Base-by-base conservation (phyloP, 2,329 filamentous ascomycete genomes). In the Rasamsonia emersonii region DNA sequence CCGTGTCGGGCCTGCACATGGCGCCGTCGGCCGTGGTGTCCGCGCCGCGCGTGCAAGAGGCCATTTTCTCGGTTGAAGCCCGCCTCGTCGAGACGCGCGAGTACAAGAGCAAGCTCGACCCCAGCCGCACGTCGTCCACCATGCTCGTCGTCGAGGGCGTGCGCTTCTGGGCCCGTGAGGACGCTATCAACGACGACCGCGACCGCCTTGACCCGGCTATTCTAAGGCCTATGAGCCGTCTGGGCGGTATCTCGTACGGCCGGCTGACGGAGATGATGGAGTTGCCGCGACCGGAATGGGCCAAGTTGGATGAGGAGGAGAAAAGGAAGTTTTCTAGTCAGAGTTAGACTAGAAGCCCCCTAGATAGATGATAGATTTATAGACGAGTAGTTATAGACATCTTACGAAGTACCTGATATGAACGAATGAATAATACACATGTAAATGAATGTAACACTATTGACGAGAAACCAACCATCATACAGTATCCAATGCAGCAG, bases 221-320 rank as follows among this genome's bases (percentile, higher is more conserved):
- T 8, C 59, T 93, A 34, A 71, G 71, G 36, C 83, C 86, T 0
- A 67, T 93, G 9, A 73, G 73, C 34, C 71, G 86, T 29, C 47
- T 93, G 9, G 86, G 86, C 10, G 86, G 86, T 3, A 91, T 93
- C 45, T 81, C 79, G 0, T 94, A 91, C 53, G 78, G 68, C 0
- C 68, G 85, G 26, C 59, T 70, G 0, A 75, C 69, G 0, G 74
- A 85, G 41, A 78, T 62, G 0, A 59, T 82, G 16, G 85, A 93
- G 63, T 55, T 91, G 11, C 72, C 70, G 5, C 2, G 64, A 84
- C 21, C 77, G 3, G 30, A 28, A 11, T n/a, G n/a, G n/a, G n/a
- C n/a, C n/a, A n/a, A n/a, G n/a, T n/a, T n/a, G n/a, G n/a, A n/a
- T n/a, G n/a, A n/a, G n/a, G n/a, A n/a, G n/a, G n/a, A n/a, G n/a